These are phyloP conservation scores for Prunella vulgaris DNA, from an alignment of 257 asterid species.

Conservation along the genomic window DNA sequence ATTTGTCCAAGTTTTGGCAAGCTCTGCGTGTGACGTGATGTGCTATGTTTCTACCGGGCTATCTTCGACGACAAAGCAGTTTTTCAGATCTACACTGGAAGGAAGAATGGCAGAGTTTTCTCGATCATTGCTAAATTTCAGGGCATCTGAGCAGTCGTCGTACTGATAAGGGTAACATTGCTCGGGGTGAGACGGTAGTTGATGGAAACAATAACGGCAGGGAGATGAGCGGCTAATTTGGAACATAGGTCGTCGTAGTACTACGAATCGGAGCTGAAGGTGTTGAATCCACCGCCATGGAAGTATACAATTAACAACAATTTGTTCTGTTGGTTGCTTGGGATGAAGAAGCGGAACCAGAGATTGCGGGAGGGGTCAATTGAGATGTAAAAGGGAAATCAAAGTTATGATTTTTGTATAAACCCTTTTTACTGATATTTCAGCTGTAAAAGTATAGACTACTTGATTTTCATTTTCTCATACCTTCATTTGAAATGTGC, in stretches of 20 bases:
- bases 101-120: not conserved
- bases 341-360: conserved; percentile 39
- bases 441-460: too few species aligned
- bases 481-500: too few species aligned
- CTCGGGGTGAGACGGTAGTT: conserved; percentile 25
- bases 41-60: conserved; percentile 21
- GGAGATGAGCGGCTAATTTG: not conserved
- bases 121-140: not conserved
- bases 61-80: conserved; percentile 16
- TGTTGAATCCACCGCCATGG: conserved; percentile 25
- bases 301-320: conserved; percentile 4
- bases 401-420: too few species aligned
- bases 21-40: conserved; percentile 9
- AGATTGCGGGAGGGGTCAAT: conserved; percentile 36
- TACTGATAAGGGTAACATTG: conserved; percentile 13
- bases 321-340: not conserved
- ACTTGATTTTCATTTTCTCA: too few species aligned
- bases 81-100: not conserved
- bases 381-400: too few species aligned
- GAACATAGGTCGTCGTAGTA: conserved; percentile 11
- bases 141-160: conserved; percentile 15
- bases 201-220: conserved; percentile 12
- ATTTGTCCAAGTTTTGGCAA: not conserved
- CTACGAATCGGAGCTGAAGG: not conserved
- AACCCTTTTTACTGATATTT: too few species aligned